phyloP scores from a whole-genome alignment of 106 monocot genomes.

The Dendrobium huoshanense region DNA sequence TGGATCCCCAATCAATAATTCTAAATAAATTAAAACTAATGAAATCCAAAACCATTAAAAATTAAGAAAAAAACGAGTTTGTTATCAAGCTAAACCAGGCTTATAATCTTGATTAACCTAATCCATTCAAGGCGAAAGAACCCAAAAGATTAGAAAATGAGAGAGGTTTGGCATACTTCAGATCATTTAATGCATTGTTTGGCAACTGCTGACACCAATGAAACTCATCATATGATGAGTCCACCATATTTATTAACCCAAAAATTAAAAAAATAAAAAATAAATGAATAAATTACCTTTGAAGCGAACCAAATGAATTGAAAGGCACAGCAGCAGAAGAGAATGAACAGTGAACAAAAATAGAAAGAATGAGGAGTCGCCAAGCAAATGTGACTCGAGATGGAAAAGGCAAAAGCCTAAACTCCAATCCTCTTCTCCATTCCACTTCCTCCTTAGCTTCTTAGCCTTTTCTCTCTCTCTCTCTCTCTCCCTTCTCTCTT shows the following conservation, averaged over 20 bases:
- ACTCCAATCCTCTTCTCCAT: neutral
- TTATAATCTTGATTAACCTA: no score
- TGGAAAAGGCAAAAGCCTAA: constrained; percentile 16
- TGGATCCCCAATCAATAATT: no score
- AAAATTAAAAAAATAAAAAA: neutral
- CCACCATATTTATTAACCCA: no score
- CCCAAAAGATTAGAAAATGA: neutral
- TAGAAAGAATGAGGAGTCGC: constrained; percentile 12
- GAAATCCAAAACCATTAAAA: no score
- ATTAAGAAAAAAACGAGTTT: no score
- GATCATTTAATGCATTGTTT: neutral
- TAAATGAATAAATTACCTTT: neutral
- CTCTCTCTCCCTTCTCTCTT: neutral
- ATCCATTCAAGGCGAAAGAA: no score
- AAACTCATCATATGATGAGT: neutral
- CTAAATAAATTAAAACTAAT: no score
- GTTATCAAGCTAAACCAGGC: no score
- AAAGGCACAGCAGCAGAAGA: neutral
- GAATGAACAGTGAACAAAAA: constrained; percentile 7
- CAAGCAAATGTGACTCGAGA: constrained; percentile 15
- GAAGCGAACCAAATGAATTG: neutral
- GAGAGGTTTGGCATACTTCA: neutral
- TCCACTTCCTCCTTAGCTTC: neutral
- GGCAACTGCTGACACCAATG: constrained; percentile 10
- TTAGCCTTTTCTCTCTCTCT: neutral